Base-by-base conservation (phyloP, 75 land plant genomes). In the Sequoia sempervirens region DNA sequence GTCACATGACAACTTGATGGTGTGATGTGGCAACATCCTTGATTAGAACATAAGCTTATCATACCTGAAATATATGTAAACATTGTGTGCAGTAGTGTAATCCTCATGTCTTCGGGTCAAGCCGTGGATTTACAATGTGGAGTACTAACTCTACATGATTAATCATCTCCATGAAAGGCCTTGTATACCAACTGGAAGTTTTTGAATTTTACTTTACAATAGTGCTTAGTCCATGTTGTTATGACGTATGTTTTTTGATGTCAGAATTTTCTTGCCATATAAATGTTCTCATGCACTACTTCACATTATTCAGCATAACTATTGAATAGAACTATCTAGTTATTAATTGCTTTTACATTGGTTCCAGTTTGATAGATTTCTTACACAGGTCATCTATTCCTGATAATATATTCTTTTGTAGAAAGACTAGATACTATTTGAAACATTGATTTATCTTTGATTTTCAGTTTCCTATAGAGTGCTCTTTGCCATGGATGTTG, bases 401-500 rank as follows among this genome's bases (percentile, higher is more conserved):
- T 12, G 12, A 70, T 30, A 70, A 30, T 70, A 70, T 70, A 11
- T 13, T 32, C 15, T 30, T 2, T 28, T 5, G 8, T 70, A 70
- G 73, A 32, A 30, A 11, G 36, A 70, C 73, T 30, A 70, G 73
- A 32, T 32, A 70, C 73, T 70, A 32, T 30, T 8, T 70, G 73
- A 70, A 70, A 32, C 32, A 15, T 78, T 78, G 28, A 10, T 38
- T 43, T 81, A 30, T 82, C 36, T 40, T 81, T 81, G 14, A 1
- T n/a, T 82, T 88, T 58, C 90, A 98, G 99, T 98, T 98, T 90
- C 99, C 99, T 32, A 98, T 98, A 70, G 99, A 98, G 87, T 96
- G 99, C 85, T 97, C 99, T 76, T 93, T 98, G 83, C 99, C 99
- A 10, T 98, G 99, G 99, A 98, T 98, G 99, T 87, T 98, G 86